Evolutionary conservation across 345 rosid species (phyloP).

Genomic region (Pugionium dolabratum): DNA sequence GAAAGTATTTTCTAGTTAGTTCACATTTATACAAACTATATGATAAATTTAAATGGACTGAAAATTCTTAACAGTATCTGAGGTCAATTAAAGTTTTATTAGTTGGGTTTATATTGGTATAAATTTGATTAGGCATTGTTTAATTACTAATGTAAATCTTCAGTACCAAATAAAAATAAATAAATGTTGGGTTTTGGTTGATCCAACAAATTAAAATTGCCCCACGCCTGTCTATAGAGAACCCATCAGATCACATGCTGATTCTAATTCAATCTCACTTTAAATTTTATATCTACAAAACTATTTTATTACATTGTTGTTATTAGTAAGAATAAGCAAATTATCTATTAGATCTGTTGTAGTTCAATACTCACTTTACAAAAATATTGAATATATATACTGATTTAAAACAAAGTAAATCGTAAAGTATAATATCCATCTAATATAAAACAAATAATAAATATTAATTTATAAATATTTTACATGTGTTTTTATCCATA

Average conservation of each 20-base stretch:
- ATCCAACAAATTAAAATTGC: conserved; percentile 32
- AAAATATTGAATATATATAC: too few species aligned
- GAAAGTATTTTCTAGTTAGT: too few species aligned
- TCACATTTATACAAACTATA: too few species aligned
- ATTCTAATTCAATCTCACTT: conserved; percentile 29
- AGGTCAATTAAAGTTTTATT: not conserved
- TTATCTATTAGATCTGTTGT: too few species aligned
- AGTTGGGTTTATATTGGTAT: conserved; percentile 24
- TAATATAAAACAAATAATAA: too few species aligned
- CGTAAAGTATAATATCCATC: too few species aligned
- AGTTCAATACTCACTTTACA: too few species aligned
- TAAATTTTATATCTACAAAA: conserved; percentile 12
- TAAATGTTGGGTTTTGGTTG: conserved; percentile 30
- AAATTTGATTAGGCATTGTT: conserved; percentile 31
- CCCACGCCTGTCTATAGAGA: conserved; percentile 38
- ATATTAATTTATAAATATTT: too few species aligned
- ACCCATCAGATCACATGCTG: conserved; percentile 38
- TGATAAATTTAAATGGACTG: not conserved
- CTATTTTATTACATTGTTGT: conserved; percentile 10
- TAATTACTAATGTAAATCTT: conserved; percentile 20
- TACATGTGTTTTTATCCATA: too few species aligned
- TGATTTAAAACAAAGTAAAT: too few species aligned
- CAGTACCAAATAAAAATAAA: conserved; percentile 11
- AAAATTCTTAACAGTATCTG: conserved; percentile 9
- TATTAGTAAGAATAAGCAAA: too few species aligned